phyloP scores from a whole-genome alignment of 257 asterid genomes.

The Solanum pinnatisectum region DNA sequence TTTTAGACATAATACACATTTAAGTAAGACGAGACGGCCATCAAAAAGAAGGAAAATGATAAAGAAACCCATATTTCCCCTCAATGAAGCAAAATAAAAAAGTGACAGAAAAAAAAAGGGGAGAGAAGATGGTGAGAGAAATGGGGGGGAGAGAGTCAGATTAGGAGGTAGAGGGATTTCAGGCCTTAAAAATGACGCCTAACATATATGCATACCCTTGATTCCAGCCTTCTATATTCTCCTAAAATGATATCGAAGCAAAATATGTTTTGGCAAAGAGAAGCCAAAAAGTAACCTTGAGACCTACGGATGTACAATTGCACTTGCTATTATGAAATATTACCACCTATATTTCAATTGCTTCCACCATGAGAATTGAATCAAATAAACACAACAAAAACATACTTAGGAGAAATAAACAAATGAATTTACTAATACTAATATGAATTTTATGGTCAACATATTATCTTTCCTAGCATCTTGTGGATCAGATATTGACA shows the following conservation, averaged over 20 bases:
- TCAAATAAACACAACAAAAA: neutral
- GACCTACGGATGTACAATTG: neutral
- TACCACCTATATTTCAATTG: neutral
- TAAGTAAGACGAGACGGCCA: neutral
- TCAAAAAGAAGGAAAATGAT: neutral
- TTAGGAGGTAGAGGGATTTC: neutral
- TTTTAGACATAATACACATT: neutral
- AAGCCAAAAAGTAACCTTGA: neutral
- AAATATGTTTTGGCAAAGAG: neutral
- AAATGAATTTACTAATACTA: too few relatives aligned
- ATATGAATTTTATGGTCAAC: too few relatives aligned
- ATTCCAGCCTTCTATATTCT: neutral
- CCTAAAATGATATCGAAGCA: neutral
- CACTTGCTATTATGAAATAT: neutral
- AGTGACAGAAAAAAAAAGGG: neutral
- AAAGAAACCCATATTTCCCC: neutral
- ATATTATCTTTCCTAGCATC: too few relatives aligned
- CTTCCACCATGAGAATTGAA: conserved; percentile 11
- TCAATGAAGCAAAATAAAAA: neutral
- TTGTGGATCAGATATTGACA: too few relatives aligned
- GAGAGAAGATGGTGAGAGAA: neutral
- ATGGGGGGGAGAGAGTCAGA: too few relatives aligned
- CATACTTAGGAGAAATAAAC: too few relatives aligned
- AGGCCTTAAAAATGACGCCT: neutral
- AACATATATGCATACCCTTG: conserved; percentile 1